phyloP scores from a whole-genome alignment of 768 basidiomycete genomes.

The Polyporus arcularius region DNA sequence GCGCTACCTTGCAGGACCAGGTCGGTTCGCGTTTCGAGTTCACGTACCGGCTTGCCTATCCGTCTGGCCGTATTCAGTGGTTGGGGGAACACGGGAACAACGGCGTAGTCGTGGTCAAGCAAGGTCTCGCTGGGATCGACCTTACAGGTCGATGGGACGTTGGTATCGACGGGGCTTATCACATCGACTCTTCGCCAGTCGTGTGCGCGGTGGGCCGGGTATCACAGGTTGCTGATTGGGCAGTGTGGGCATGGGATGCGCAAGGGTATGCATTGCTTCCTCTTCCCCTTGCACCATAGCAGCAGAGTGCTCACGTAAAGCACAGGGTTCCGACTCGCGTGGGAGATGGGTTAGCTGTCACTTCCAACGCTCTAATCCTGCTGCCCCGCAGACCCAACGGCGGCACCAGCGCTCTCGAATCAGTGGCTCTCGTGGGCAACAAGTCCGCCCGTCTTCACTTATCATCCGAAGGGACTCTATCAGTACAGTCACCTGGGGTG shows the following conservation, averaged over 20 bases:
- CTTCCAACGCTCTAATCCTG: too few species aligned
- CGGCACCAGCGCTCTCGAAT: not conserved
- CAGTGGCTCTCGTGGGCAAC: constrained; percentile 19
- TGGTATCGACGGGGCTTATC: constrained; percentile 10
- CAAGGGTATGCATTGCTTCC: constrained; percentile 17
- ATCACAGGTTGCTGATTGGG: constrained; percentile 18
- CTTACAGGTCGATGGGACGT: constrained; percentile 20
- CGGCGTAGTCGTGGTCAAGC: constrained; percentile 25
- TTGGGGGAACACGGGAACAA: constrained; percentile 27
- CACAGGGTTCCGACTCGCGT: not conserved
- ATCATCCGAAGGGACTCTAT: constrained; percentile 8
- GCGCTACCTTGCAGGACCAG: constrained; percentile 10
- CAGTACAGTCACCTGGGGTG: constrained; percentile 2
- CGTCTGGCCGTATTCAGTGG: constrained; percentile 28
- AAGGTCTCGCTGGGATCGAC: constrained; percentile 17
- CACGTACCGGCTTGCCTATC: constrained; percentile 31
- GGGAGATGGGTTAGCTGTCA: too few species aligned
- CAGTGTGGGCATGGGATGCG: constrained; percentile 18
- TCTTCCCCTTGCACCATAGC: not conserved
- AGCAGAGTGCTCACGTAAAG: too few species aligned
- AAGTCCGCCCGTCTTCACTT: constrained; percentile 13
- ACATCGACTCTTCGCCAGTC: constrained; percentile 1
- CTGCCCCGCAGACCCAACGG: too few species aligned
- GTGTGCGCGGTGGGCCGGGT: constrained; percentile 17
- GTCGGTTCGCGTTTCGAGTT: constrained; percentile 21